Evolutionary conservation across 768 basidiomycete species (phyloP).

Genomic region (Clitopilus hobsonii): DNA sequence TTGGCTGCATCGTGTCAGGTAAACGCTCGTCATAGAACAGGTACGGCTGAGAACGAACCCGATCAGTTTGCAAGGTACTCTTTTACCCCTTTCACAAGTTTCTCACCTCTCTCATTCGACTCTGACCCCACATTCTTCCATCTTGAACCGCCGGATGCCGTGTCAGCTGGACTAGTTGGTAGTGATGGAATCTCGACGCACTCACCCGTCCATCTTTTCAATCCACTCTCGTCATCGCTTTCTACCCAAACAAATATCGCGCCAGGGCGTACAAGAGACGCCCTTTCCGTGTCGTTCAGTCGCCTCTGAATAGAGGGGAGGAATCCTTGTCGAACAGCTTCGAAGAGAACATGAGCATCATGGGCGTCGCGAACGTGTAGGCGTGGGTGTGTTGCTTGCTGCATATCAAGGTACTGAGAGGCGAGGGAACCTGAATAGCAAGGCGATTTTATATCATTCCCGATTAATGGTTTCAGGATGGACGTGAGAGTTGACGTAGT

Average conservation of each 20-base stretch:
- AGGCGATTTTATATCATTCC: constrained; percentile 20
- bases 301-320: constrained; percentile 48
- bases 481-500: constrained; percentile 21
- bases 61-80: not conserved
- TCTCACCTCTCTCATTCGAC: constrained; percentile 56
- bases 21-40: constrained; percentile 65
- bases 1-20: constrained; percentile 35
- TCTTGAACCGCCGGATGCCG: constrained; percentile 27
- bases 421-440: constrained; percentile 1
- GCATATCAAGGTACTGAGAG: constrained; percentile 28
- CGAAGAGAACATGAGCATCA: constrained; percentile 63
- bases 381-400: constrained; percentile 59
- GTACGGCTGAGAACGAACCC: constrained; percentile 42
- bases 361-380: constrained; percentile 63
- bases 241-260: constrained; percentile 71
- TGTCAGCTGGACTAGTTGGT: not conserved
- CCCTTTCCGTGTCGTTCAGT: constrained; percentile 58
- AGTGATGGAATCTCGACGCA: not conserved
- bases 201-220: constrained; percentile 62
- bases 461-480: constrained; percentile 12
- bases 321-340: constrained; percentile 55
- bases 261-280: constrained; percentile 51
- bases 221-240: constrained; percentile 57
- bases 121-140: constrained; percentile 66
- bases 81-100: not conserved